Base-by-base conservation (phyloP, 1,284 basidiomycete genomes). In the Puccinia novopanici region DNA sequence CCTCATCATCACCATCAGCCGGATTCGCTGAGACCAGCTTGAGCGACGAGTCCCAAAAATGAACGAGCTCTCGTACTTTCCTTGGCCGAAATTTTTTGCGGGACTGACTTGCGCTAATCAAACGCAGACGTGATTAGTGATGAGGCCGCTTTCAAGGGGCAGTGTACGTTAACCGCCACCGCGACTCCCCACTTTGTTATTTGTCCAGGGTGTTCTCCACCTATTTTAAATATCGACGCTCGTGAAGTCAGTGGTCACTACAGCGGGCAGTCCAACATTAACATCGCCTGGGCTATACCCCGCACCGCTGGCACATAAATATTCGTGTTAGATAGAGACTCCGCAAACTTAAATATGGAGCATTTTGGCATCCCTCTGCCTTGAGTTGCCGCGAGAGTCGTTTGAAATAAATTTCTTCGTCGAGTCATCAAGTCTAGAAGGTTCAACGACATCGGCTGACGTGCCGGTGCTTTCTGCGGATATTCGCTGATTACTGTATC, bases 231-330 rank as follows among this genome's bases (percentile, higher is more conserved):
- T 13, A 80, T 81, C n/a, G 79, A 75, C 13, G 82, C 84, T 12
- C 81, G 81, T 12, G 80, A 75, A 67, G 82, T 84, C 65, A 81
- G 83, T 34, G 84, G 84, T 24, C 84, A 85, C 71, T 84, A 83
- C 24, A 82, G 81, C 2, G 84, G 84, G 48, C 84, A 84, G 74
- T n/a, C n/a, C n/a, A n/a, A n/a, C n/a, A n/a, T n/a, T n/a, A n/a
- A n/a, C 84, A 83, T 17, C 82, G 83, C 13, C 83, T 82, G 15
- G 84, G 83, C 59, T 48, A 48, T 17, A 48, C 34, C 15, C 63
- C 37, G 42, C n/a, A n/a, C 17, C 12, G 42, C 42, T 67, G 63
- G 63, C 10, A 24, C 63, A 63, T 63, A 37, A 45, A 4, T 48
- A 48, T 19, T n/a, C 6, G 42, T 65, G 42, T n/a, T 22, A 40